Evolutionary conservation across 2,329 filamentous ascomycete species (phyloP).

Genomic region (Parafenestella ontariensis): DNA sequence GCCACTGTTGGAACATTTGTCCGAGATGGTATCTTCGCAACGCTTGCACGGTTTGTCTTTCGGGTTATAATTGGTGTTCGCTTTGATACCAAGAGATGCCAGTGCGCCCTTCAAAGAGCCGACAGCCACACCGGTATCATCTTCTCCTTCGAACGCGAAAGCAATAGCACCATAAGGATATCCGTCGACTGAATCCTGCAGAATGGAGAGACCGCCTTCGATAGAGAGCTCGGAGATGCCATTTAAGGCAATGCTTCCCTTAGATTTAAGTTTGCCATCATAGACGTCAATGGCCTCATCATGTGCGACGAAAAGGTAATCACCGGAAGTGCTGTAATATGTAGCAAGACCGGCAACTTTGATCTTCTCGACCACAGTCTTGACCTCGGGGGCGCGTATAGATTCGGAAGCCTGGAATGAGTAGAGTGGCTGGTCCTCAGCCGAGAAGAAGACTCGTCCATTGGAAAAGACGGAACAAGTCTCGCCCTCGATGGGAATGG

Average conservation of each 20-base stretch:
- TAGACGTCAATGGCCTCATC: conserved; percentile 33
- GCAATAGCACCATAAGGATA: conserved; percentile 30
- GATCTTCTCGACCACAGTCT: conserved; percentile 21
- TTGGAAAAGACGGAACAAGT: conserved; percentile 27
- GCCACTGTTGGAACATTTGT: conserved; percentile 31
- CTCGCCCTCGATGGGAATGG: conserved; percentile 37
- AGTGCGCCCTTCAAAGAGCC: conserved; percentile 28
- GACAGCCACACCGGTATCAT: conserved; percentile 29
- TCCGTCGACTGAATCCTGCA: conserved; percentile 19
- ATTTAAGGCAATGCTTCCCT: conserved; percentile 23
- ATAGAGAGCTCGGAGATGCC: conserved; percentile 36
- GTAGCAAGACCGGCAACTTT: conserved; percentile 30
- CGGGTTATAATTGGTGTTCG: conserved; percentile 30
- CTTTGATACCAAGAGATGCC: conserved; percentile 17
- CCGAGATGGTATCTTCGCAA: conserved; percentile 22
- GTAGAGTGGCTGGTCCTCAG: conserved; percentile 34
- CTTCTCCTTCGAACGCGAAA: conserved; percentile 37
- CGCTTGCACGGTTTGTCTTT: conserved; percentile 19
- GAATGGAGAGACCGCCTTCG: conserved; percentile 34
- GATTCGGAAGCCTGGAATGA: conserved; percentile 39
- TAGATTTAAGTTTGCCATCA: conserved; percentile 19
- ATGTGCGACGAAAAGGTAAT: conserved; percentile 36
- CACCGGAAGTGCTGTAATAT: conserved; percentile 23
- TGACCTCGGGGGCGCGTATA: conserved; percentile 22
- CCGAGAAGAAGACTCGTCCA: conserved; percentile 37